These are phyloP conservation scores for Periglandula ipomoeae DNA, from an alignment of 2,329 filamentous ascomycete species.

Conservation along the genomic window DNA sequence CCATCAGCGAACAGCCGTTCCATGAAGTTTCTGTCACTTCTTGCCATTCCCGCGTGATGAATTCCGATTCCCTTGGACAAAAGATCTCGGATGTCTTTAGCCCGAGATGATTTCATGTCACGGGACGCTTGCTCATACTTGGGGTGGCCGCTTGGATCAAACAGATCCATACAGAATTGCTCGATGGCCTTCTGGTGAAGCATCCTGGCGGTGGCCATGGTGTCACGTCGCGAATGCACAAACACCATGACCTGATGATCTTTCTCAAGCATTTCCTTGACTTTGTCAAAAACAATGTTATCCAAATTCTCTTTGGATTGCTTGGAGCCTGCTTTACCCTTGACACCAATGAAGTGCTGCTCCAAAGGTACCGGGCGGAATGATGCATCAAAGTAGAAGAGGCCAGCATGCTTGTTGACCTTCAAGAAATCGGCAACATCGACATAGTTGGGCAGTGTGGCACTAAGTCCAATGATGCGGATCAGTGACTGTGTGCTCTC, in stretches of 20 bases:
- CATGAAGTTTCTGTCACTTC: constrained; percentile 90
- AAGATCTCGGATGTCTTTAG: constrained; percentile 79
- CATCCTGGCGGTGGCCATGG: constrained; percentile 76
- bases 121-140: constrained; percentile 70
- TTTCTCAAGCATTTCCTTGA: constrained; percentile 79
- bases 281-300: constrained; percentile 81
- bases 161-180: constrained; percentile 67
- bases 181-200: constrained; percentile 81
- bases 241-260: constrained; percentile 99
- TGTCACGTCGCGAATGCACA: constrained; percentile 93
- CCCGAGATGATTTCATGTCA: constrained; percentile 79
- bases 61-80: constrained; percentile 86
- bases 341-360: constrained; percentile 95
- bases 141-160: constrained; percentile 72
- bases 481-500: constrained; percentile 98
- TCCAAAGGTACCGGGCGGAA: constrained; percentile 94
- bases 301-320: constrained; percentile 85
- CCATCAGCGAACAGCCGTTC: constrained; percentile 86
- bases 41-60: constrained; percentile 93
- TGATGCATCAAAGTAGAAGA: constrained; percentile 96
- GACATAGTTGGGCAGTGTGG: constrained; percentile 90
- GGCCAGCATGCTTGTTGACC: constrained; percentile 82
- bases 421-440: constrained; percentile 96
- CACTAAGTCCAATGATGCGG: constrained; percentile 88
- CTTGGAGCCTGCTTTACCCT: constrained; percentile 76